Evolutionary conservation across 306 rosid genomes (phyloP), one percentile per base, ranked within the genome.

Genomic region (Rosa lucieae): DNA sequence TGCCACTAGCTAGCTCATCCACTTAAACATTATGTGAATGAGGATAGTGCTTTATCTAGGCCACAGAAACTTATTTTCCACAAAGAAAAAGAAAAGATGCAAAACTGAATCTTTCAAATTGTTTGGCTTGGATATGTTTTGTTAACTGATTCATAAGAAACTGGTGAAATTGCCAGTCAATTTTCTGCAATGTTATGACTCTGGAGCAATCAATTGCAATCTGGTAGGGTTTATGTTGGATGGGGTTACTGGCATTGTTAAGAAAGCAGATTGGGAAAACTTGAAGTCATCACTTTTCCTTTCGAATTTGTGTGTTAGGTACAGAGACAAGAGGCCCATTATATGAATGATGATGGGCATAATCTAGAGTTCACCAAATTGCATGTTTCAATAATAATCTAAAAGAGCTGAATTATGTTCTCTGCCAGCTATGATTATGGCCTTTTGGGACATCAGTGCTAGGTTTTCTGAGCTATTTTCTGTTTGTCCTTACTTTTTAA

Each of bases 401-500:
- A 1, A 1, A 43, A 23, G 46, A 6, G 61, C 47, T 26, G 18
- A 21, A 5, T 43, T 15, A 18, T 21, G 37, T 76, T 62, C 12
- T 62, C 72, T 17, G 59, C 71, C 79, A 61, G 79, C 47, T 44
- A 18, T 61, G 58, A 44, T 61, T 44, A 17, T 61, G 4, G 32
- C 59, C 44, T 75, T 4, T 75, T 75, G 42, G 40, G 43, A 17
- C 70, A 59, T 23, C 78, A 40, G 17, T 75, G 55, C 52, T 13
- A 56, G 53, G 68, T 44, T 59, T 10, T 59, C 12, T 61, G 46
- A 46, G 23, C 44, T 44, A 39, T 26, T 51, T 61, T 18, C 59
- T 32, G 62, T 43, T 42, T 75, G 26, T 68, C 51, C 48, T 20
- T 59, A 56, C 56, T 23, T 48, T 56, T 42, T 14, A 29, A 23